These are phyloP conservation scores for Huntiella moniliformis DNA, from an alignment of 2,329 filamentous ascomycete species.

Conservation along the genomic window DNA sequence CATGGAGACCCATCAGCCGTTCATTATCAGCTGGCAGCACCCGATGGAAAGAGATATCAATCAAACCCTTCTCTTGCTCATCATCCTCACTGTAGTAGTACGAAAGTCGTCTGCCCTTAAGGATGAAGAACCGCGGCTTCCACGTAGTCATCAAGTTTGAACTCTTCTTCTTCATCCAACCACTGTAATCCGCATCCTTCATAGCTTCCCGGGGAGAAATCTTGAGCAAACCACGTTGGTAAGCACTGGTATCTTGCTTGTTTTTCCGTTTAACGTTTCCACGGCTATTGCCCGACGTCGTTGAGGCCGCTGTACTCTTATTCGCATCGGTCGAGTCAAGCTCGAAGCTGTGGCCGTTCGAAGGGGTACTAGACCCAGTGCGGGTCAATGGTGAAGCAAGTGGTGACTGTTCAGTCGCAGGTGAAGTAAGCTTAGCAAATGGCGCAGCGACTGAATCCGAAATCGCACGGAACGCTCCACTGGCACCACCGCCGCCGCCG, in stretches of 20 bases:
- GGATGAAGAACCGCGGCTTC: slow-evolving; percentile 90
- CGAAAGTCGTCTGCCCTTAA: slow-evolving; percentile 74
- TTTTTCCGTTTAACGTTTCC: slow-evolving; percentile 39
- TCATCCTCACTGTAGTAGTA: slow-evolving; percentile 96
- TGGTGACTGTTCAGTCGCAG: slow-evolving; percentile 28
- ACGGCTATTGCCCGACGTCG: slow-evolving; percentile 29
- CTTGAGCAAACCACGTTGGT: slow-evolving; percentile 68
- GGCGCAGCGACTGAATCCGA: slow-evolving; percentile 38
- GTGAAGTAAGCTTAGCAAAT: slow-evolving; percentile 31
- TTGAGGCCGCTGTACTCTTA: slow-evolving; percentile 27
- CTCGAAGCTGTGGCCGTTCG: slow-evolving; percentile 52
- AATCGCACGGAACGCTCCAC: slow-evolving; percentile 60
- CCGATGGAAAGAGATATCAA: slow-evolving; percentile 92
- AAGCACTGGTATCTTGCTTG: slow-evolving; percentile 92
- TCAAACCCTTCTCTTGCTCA: slow-evolving; percentile 80
- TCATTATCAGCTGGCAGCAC: slow-evolving; percentile 92
- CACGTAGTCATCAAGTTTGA: slow-evolving; percentile 92
- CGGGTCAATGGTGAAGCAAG: slow-evolving; percentile 44
- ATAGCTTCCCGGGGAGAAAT: slow-evolving; percentile 71
- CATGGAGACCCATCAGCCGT: slow-evolving; percentile 73
- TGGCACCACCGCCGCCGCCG: slow-evolving; percentile 18
- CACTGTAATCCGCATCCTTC: slow-evolving; percentile 72
- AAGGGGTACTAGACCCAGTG: slow-evolving; percentile 57
- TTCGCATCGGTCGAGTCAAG: slow-evolving; percentile 53
- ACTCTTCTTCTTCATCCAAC: slow-evolving; percentile 99